A percentile compares a stretch with the other conserved stretches of the same genome.
Conservation (phyloP, 2,329 filamentous ascomycete species). For the Verticillium klebahnii region DNA sequence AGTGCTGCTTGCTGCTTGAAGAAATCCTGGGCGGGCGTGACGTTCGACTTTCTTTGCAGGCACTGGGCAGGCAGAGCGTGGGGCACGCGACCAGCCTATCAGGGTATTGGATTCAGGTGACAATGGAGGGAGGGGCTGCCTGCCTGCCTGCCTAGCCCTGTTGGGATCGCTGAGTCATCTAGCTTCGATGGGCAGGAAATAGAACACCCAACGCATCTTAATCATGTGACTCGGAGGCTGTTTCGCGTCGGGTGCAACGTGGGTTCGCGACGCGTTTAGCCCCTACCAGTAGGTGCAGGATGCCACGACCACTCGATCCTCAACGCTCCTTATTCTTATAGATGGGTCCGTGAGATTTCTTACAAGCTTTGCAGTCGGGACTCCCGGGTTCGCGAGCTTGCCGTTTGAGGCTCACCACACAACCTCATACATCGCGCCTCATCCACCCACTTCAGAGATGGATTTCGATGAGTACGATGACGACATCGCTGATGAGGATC, state of each 20-base stretch:
- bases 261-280: conserved; percentile 8
- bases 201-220: too few relatives aligned
- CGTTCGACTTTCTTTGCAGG: background rate
- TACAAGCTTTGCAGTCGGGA: background rate
- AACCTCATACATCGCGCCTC: background rate
- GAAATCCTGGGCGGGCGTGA: background rate
- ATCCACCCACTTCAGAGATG: conserved; percentile 27
- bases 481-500: conserved; percentile 60
- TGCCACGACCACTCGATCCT: background rate
- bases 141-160: background rate
- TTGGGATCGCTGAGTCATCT: background rate
- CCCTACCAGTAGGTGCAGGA: background rate
- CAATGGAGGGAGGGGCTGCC: background rate
- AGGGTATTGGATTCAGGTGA: background rate
- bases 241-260: conserved; percentile 8
- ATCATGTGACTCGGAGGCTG: conserved; percentile 11
- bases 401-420: background rate
- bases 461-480: conserved; percentile 61
- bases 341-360: background rate
- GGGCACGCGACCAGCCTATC: background rate
- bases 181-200: too few relatives aligned
- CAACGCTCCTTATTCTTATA: background rate
- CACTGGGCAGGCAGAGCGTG: background rate
- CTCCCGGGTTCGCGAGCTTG: background rate
- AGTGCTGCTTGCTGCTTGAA: background rate